Conservation (phyloP, 108 stramenopile species). For the Nitzschia sp. region DNA sequence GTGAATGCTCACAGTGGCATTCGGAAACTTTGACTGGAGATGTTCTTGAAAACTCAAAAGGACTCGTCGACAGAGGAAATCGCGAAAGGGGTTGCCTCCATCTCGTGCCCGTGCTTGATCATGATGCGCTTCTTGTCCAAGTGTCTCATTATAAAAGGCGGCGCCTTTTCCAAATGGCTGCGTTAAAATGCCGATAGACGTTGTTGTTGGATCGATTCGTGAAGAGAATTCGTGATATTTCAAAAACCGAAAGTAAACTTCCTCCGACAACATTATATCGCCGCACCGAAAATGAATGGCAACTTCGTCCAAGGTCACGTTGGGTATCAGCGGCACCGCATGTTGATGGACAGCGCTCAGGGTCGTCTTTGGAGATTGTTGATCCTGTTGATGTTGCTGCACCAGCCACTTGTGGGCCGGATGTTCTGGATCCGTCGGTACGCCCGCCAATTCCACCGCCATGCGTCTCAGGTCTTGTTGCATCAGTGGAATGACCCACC, state of each 20-base stretch:
- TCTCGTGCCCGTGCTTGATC: background rate
- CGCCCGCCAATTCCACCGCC: conserved; percentile 11
- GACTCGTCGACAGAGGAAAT: background rate
- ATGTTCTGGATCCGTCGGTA: background rate
- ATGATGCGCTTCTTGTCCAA: no score
- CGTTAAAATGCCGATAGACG: conserved; percentile 42
- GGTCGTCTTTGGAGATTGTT: background rate
- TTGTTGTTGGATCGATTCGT: conserved; percentile 10
- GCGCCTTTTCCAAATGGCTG: conserved; percentile 44
- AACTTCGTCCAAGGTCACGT: conserved; percentile 33
- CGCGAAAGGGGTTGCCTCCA: conserved; percentile 7
- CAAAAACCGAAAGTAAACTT: conserved; percentile 32
- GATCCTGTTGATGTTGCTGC: background rate
- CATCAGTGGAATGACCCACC: background rate
- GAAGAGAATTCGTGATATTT: conserved; percentile 31
- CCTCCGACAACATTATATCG: conserved; percentile 24
- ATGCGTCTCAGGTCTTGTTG: conserved; percentile 11
- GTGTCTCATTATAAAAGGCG: no score
- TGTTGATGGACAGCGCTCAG: background rate
- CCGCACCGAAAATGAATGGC: conserved; percentile 48
- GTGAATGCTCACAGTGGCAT: conserved; percentile 25
- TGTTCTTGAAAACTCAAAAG: background rate
- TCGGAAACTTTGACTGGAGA: conserved; percentile 31
- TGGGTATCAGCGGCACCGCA: conserved; percentile 12
- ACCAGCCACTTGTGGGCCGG: conserved; percentile 3